phyloP scores from a whole-genome alignment of 2,329 filamentous ascomycete species.

The Westerdykella aurantiaca region DNA sequence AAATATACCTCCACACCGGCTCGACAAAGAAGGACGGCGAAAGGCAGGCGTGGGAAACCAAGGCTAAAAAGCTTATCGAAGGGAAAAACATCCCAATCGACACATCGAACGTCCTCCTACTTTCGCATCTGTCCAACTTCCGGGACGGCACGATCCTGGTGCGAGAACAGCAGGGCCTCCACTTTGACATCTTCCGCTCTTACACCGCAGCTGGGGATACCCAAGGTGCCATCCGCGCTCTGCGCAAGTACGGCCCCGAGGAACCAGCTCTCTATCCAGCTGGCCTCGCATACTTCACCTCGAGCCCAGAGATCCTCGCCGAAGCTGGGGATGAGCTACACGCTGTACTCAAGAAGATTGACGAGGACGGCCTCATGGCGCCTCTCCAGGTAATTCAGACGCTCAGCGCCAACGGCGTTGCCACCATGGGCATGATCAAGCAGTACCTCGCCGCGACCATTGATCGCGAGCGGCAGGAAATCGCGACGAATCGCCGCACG shows the following conservation, averaged over 20 bases:
- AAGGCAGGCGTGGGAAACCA: conserved; percentile 77
- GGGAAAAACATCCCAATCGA: conserved; percentile 76
- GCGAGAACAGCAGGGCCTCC: conserved; percentile 84
- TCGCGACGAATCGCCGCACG: conserved; percentile 71
- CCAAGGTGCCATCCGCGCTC: conserved; percentile 76
- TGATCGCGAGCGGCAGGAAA: conserved; percentile 79
- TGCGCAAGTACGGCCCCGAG: conserved; percentile 84
- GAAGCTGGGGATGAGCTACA: conserved; percentile 84
- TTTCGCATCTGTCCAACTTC: conserved; percentile 90
- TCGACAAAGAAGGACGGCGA: conserved; percentile 65
- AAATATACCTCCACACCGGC: conserved; percentile 94
- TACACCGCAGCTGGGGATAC: conserved; percentile 93
- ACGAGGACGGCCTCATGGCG: conserved; percentile 86
- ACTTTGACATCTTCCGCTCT: conserved; percentile 94
- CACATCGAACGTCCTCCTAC: conserved; percentile 84
- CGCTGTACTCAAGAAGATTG: conserved; percentile 74
- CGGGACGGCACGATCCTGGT: conserved; percentile 85
- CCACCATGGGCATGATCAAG: conserved; percentile 97
- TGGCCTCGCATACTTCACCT: conserved; percentile 88
- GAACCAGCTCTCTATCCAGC: conserved; percentile 91
- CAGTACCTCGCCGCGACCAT: conserved; percentile 86
- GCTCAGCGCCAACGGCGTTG: conserved; percentile 69
- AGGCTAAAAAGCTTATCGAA: conserved; percentile 84
- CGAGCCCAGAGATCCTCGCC: conserved; percentile 69
- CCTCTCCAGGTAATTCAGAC: conserved; percentile 95